These are phyloP conservation scores for Kandelia obovata DNA, from an alignment of 345 rosid species.

Conservation along the genomic window DNA sequence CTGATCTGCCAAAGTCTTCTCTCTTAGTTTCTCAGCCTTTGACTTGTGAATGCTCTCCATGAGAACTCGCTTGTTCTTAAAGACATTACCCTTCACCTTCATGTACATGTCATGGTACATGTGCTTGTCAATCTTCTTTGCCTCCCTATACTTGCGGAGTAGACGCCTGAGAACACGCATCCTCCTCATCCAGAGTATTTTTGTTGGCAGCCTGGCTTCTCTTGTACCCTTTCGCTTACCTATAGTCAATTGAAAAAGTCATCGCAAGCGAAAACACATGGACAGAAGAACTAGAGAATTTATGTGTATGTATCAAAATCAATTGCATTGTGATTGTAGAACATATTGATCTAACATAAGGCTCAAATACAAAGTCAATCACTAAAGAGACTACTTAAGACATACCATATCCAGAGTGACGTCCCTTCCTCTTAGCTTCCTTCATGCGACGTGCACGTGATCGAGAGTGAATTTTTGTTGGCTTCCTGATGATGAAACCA, in stretches of 20 bases:
- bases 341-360: no score
- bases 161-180: constrained; percentile 92
- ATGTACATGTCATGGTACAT: constrained; percentile 99
- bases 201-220: constrained; percentile 95
- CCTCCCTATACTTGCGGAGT: constrained; percentile 76
- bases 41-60: constrained; percentile 97
- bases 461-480: constrained; percentile 94
- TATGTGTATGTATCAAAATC: no score
- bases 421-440: constrained; percentile 89
- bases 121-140: constrained; percentile 94
- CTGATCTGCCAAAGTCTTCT: constrained; percentile 86
- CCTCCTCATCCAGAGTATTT: constrained; percentile 94
- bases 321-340: no score
- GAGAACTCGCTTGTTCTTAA: constrained; percentile 89
- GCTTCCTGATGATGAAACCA: constrained; percentile 95
- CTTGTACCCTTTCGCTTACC: constrained; percentile 97
- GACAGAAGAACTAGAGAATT: background rate
- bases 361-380: background rate
- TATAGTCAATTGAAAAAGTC: constrained; percentile 9
- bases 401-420: constrained; percentile 94
- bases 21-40: constrained; percentile 97
- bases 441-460: constrained; percentile 83
- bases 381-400: background rate
- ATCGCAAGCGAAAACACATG: background rate
- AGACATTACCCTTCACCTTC: constrained; percentile 95